Base-by-base conservation (phyloP, 2,329 filamentous ascomycete species). In the Nothophaeocryptopus gaeumannii region DNA sequence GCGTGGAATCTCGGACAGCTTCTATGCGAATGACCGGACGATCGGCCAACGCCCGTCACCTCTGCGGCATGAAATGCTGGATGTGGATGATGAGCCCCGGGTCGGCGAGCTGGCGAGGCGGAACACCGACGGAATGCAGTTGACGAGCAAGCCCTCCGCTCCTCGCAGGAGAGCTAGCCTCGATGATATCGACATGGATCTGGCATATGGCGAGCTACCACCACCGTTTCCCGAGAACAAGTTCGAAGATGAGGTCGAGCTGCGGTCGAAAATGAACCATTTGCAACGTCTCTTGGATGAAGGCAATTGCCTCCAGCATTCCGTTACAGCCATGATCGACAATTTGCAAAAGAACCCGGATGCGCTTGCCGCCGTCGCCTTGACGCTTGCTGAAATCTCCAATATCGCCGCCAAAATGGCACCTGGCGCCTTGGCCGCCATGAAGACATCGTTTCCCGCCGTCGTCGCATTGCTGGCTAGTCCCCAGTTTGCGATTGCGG, bases 401-500 rank as follows among this genome's bases (percentile, higher is more conserved):
- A 85, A 85, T 16, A 71, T 97, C 3, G 78, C 89, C 1, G 79
- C 81, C 44, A 95, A 95, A 68, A 85, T 96, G 79, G 88, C 87
- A 0, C 93, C 93, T 0, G 81, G 83, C 1, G 88, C 92, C 14
- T 73, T 99, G 5, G 74, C 79, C 9, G 75, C 85, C 1, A 73
- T 97, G 64, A 95, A 96, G 70, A 79, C 82, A 34, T 84, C 84
- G 14, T 92, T 90, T 33, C 93, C 93, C 0, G 86, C 88, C 7
- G 84, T 96, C 14, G 92, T 96, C 61, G 88, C 86, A 0, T 79
- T 99, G 15, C 80, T 99, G 3, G 84, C 89, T 0, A 91, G 86
- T 49, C 93, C 93, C 1, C 89, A 99, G 65, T 99, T 99, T 67
- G 81, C 96, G 56, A 96, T 99, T 62, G 90, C 90, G 3, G 89